Conservation (phyloP, 2,329 filamentous ascomycete species). For the Xylaria polymorpha region DNA sequence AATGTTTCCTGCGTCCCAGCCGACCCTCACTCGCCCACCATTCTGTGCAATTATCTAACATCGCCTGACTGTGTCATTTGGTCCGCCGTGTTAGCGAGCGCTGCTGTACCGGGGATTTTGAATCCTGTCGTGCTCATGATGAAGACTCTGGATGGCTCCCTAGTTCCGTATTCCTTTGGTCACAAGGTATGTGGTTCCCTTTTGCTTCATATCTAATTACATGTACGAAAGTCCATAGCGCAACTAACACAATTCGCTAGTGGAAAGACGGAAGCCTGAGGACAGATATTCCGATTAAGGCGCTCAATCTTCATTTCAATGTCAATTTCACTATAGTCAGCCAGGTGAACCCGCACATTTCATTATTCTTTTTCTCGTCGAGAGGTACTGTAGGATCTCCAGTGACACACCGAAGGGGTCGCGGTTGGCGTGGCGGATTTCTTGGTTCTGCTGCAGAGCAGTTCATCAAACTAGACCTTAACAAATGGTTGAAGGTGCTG, state of each 20-base stretch:
- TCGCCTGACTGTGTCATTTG: constrained; percentile 97
- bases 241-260: constrained; percentile 38
- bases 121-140: constrained; percentile 95
- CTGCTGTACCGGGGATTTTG: constrained; percentile 93
- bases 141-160: constrained; percentile 79
- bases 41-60: constrained; percentile 94
- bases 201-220: background rate
- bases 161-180: constrained; percentile 93
- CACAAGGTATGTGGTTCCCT: constrained; percentile 69
- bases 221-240: background rate
- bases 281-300: constrained; percentile 94
- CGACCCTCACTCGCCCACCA: constrained; percentile 91
- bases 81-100: constrained; percentile 94
- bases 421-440: constrained; percentile 96
- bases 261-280: constrained; percentile 97
- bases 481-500: constrained; percentile 96
- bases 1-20: constrained; percentile 97
- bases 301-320: constrained; percentile 96
- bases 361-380: constrained; percentile 98
- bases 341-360: constrained; percentile 96
- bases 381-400: constrained; percentile 91
- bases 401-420: constrained; percentile 91
- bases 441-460: constrained; percentile 92
- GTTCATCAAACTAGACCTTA: constrained; percentile 94
- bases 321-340: constrained; percentile 94